phyloP scores from a whole-genome alignment of 2,329 filamentous ascomycete species.

The Chrysoporthe deuterocubensis region DNA sequence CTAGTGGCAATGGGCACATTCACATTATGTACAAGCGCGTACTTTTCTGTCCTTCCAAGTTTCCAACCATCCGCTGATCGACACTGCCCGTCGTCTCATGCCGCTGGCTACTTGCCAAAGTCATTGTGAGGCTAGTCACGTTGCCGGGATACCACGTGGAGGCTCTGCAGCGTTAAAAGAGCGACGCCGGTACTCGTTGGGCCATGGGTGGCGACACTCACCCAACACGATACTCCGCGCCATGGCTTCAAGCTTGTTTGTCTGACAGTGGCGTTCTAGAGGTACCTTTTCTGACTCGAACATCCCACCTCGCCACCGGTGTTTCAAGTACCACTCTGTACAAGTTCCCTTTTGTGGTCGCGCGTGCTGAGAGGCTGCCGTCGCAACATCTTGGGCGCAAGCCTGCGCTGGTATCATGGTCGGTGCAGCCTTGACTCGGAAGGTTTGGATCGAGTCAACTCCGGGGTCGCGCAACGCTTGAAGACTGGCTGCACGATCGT shows the following conservation, averaged over 20 bases:
- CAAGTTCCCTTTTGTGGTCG: background rate
- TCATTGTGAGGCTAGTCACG: background rate
- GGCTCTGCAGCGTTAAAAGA: background rate
- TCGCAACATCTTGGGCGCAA: background rate
- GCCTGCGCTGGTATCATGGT: background rate
- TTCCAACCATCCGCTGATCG: background rate
- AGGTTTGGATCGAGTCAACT: background rate
- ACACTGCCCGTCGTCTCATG: background rate
- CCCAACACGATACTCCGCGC: background rate
- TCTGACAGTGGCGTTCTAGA: background rate
- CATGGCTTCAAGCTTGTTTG: background rate
- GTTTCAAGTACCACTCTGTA: background rate
- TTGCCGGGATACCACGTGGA: slow-evolving; percentile 2
- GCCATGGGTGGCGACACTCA: background rate
- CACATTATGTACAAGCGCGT: background rate
- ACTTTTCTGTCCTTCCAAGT: background rate
- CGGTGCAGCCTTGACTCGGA: background rate
- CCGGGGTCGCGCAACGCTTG: background rate
- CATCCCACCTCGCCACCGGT: background rate
- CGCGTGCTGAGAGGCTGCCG: background rate
- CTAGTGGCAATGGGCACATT: background rate
- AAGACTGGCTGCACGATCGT: background rate
- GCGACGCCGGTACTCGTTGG: background rate
- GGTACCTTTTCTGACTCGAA: background rate
- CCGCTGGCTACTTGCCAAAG: background rate